Conservation (phyloP, 2,329 filamentous ascomycete genomes). For the Aspergillus sp. region DNA sequence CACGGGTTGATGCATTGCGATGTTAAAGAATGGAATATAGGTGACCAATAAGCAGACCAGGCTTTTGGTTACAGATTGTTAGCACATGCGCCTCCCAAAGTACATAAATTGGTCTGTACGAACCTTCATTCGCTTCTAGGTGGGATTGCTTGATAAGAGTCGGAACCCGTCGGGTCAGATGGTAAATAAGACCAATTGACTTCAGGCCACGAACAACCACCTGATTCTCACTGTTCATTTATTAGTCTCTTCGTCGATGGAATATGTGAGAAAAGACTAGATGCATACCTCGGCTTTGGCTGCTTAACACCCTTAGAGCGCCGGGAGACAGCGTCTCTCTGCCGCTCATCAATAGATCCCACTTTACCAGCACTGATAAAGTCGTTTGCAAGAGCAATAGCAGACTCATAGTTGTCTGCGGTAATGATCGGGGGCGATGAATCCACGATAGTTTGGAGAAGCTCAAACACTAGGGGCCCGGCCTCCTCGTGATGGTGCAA, state of each 20-base stretch:
- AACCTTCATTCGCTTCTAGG: slow-evolving; percentile 78
- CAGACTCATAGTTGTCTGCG: slow-evolving; percentile 91
- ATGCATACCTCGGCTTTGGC: slow-evolving; percentile 51
- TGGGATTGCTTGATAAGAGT: slow-evolving; percentile 89
- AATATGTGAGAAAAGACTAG: slow-evolving; percentile 5
- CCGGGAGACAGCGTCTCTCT: slow-evolving; percentile 52
- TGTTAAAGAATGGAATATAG: slow-evolving; percentile 83
- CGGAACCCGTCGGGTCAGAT: slow-evolving; percentile 75
- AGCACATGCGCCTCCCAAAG: slow-evolving; percentile 1
- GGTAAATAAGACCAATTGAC: slow-evolving; percentile 75
- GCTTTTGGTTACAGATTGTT: slow-evolving; percentile 46
- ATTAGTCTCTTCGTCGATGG: slow-evolving; percentile 8
- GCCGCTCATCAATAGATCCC: slow-evolving; percentile 65
- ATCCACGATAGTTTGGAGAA: slow-evolving; percentile 74
- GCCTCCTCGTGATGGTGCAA: slow-evolving; percentile 66
- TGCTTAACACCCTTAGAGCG: slow-evolving; percentile 51
- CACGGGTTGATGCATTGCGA: slow-evolving; percentile 92
- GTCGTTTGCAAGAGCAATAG: slow-evolving; percentile 77
- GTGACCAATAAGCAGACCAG: slow-evolving; percentile 97
- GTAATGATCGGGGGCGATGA: slow-evolving; percentile 75
- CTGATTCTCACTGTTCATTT: slow-evolving; percentile 57
- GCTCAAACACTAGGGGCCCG: slow-evolving; percentile 74
- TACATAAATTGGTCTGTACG: slow-evolving; percentile 11
- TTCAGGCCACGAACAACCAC: slow-evolving; percentile 72
- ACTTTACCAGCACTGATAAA: slow-evolving; percentile 81